A percentile compares a stretch with the other conserved stretches of the same genome.
These are phyloP conservation scores for Lasiodiplodia hormozganensis DNA, from an alignment of 2,329 filamentous ascomycete genomes.

Conservation along the genomic window DNA sequence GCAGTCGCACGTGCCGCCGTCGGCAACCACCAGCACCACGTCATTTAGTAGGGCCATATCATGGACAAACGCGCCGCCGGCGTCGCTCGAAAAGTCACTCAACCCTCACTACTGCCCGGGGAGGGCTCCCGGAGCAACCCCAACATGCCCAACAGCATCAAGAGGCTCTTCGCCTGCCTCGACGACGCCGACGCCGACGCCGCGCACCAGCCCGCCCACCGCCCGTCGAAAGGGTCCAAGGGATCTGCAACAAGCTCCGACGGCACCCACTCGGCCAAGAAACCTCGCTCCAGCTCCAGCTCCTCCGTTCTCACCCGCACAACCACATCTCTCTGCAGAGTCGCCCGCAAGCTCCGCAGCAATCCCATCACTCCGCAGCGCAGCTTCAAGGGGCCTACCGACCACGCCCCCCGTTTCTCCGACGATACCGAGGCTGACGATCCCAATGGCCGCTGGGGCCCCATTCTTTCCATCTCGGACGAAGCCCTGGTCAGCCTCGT, in stretches of 20 bases:
- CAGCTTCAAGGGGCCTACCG: neutral
- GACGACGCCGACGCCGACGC: neutral
- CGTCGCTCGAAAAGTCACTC: neutral
- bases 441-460: neutral
- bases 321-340: neutral
- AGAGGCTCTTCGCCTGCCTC: neutral
- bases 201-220: neutral
- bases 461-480: neutral
- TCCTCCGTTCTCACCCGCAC: neutral
- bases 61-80: neutral
- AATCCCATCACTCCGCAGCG: neutral
- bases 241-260: neutral
- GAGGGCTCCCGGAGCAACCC: neutral
- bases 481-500: neutral
- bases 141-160: neutral
- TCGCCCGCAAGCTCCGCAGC: neutral
- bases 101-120: neutral
- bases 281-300: neutral
- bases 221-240: neutral
- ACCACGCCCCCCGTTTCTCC: neutral
- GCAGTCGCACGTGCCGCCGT: conserved; percentile 10
- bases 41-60: neutral
- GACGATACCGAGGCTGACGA: neutral
- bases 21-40: conserved; percentile 15
- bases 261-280: neutral